These are phyloP conservation scores for Rhinocladiella mackenziei DNA, from an alignment of 2,329 filamentous ascomycete species.

Conservation along the genomic window DNA sequence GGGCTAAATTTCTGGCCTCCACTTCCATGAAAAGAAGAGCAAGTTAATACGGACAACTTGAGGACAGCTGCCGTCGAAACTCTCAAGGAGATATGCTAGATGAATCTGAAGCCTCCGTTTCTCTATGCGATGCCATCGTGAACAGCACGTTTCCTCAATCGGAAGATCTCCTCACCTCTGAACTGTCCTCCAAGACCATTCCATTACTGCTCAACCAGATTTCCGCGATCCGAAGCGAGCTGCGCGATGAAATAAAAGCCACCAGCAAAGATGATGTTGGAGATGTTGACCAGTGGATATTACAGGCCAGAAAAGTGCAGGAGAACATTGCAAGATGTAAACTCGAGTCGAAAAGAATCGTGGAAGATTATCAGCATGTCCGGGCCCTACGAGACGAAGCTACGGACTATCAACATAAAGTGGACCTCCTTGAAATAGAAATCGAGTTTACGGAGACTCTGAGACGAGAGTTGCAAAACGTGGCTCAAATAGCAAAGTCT, in stretches of 20 bases:
- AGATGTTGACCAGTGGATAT: slow-evolving; percentile 81
- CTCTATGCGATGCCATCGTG: slow-evolving; percentile 23
- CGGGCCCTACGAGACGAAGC: slow-evolving; percentile 61
- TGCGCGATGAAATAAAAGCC: slow-evolving; percentile 62
- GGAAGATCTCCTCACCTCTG: slow-evolving; percentile 52
- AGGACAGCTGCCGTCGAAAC: too few relatives aligned
- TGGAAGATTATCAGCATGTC: slow-evolving; percentile 69
- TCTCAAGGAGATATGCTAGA: slow-evolving; percentile 12
- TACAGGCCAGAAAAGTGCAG: slow-evolving; percentile 77
- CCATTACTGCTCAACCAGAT: slow-evolving; percentile 50
- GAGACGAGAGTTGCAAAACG: slow-evolving; percentile 14
- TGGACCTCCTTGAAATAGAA: slow-evolving; percentile 54
- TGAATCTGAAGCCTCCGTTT: slow-evolving; percentile 5
- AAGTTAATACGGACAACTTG: too few relatives aligned
- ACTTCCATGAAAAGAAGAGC: neutral
- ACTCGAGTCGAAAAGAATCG: slow-evolving; percentile 73
- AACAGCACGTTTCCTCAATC: slow-evolving; percentile 55
- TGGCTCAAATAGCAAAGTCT: slow-evolving; percentile 11
- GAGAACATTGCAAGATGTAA: slow-evolving; percentile 79
- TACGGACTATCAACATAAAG: slow-evolving; percentile 56
- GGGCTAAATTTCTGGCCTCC: neutral
- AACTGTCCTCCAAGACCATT: slow-evolving; percentile 48
- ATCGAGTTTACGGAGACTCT: slow-evolving; percentile 55
- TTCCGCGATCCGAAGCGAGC: slow-evolving; percentile 47
- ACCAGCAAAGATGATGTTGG: slow-evolving; percentile 73